Evolutionary conservation across 2,329 filamentous ascomycete genomes (phyloP), one percentile per base, ranked within the genome.

Genomic region (Elsinoe arachidis): DNA sequence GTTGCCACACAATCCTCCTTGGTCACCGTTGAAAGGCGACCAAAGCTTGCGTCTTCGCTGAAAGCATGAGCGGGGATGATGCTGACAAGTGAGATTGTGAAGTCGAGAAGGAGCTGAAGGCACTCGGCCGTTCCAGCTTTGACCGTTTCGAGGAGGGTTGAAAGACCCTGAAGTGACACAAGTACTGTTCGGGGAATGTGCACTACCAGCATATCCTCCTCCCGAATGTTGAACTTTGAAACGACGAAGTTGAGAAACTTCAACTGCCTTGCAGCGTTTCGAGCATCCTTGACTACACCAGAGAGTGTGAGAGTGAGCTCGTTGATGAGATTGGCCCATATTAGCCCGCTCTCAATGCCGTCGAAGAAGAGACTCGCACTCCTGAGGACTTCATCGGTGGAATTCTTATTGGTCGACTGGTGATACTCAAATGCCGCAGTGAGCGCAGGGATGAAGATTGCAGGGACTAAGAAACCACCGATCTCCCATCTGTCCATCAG

Each of bases 401-500:
- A 84, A 5, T 80, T 73, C 65, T 86, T 86, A n/a, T 79, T 72
- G 10, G 86, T 82, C 54, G 76, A 76, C 23, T 76, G 74, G 70
- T 90, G 85, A 73, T 90, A 97, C 46, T 78, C 75, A 62, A 86
- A 84, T 37, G 95, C 85, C 64, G 86, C 95, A 67, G 85, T 80
- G 64, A 99, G 82, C 23, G 92, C 85, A 2, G 91, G 88, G 12
- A 96, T 76, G 67, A 99, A 97, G 12, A 97, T 82, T 60, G 90
- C 85, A 0, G 91, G 88, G 1, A 97, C 86, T 47, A 99, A 84
- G 15, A 92, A 78, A 1, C 90, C 90, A 30, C 93, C 93, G 62
- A 99, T 92, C 69, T 99, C 93, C 91, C 90, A 97, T 59, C 91
- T 85, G 72, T 99, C 93, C 93, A 99, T 97, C 55, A 99, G 77